Evolutionary conservation across 345 rosid species (phyloP).

Genomic region (Acer negundo): DNA sequence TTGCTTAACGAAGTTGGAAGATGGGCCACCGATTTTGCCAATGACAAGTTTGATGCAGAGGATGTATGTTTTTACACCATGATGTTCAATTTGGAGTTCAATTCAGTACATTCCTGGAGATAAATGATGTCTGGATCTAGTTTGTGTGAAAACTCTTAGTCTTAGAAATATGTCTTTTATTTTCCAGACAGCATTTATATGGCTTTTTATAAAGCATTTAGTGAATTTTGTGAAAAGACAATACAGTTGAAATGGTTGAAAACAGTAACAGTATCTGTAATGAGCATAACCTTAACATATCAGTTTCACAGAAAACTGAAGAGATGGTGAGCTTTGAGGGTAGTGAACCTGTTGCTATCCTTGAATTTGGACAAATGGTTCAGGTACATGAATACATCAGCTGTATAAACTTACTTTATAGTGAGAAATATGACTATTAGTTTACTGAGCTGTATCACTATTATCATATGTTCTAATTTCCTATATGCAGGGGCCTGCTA

Average conservation of each 20-base stretch:
- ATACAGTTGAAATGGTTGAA: background rate
- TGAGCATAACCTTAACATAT: slow-evolving; percentile 13
- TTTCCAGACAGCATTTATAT: background rate
- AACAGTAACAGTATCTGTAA: background rate
- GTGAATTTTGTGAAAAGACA: background rate
- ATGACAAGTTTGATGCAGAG: slow-evolving; percentile 44
- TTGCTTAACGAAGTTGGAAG: slow-evolving; percentile 82
- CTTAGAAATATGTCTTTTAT: background rate
- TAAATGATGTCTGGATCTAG: slow-evolving; percentile 3
- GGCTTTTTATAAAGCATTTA: background rate
- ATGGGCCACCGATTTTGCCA: slow-evolving; percentile 75
- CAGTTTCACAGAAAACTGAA: slow-evolving; percentile 45
- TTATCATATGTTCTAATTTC: slow-evolving; percentile 14
- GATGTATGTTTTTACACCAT: slow-evolving; percentile 43
- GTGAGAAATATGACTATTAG: background rate
- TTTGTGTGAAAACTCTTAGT: background rate
- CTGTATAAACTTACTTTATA: background rate
- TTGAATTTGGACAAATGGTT: slow-evolving; percentile 97
- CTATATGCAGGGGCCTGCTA: slow-evolving; percentile 75
- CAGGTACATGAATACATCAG: slow-evolving; percentile 47
- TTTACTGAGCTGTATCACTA: background rate
- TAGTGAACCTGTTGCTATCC: slow-evolving; percentile 80
- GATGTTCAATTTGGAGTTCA: slow-evolving; percentile 11
- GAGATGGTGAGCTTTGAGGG: slow-evolving; percentile 65
- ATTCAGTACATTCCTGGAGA: background rate